phyloP scores from a whole-genome alignment of 1,284 basidiomycete species.

The Earliella scabrosa region DNA sequence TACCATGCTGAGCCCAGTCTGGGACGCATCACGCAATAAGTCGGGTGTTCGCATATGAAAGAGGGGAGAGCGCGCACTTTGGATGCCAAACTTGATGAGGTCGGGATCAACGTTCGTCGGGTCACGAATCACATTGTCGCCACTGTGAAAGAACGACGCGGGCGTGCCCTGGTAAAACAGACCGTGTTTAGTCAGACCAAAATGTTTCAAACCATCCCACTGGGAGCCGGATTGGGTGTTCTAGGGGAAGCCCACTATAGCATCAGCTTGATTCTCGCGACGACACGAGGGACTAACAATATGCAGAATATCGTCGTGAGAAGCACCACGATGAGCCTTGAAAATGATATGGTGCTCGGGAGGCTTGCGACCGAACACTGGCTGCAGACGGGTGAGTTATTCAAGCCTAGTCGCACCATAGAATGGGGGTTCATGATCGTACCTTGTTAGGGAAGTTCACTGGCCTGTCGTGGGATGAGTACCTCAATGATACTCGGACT shows the following conservation, averaged over 20 bases:
- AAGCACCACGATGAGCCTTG: conserved; percentile 32
- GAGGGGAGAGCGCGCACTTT: too few relatives aligned
- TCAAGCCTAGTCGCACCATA: neutral
- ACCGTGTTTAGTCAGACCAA: conserved; percentile 55
- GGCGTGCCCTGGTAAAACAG: conserved; percentile 70
- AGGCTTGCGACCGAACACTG: conserved; percentile 56
- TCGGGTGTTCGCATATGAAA: too few relatives aligned
- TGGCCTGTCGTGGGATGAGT: conserved; percentile 54
- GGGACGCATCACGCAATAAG: too few relatives aligned
- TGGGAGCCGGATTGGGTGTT: conserved; percentile 79
- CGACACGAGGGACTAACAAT: too few relatives aligned
- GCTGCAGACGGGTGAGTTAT: conserved; percentile 41
- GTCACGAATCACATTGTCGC: conserved; percentile 51
- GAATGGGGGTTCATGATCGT: neutral
- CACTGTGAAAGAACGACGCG: conserved; percentile 46
- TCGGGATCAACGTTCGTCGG: conserved; percentile 54
- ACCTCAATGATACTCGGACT: too few relatives aligned
- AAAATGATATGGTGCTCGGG: conserved; percentile 48
- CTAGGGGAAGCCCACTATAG: conserved; percentile 35
- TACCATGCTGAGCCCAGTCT: conserved; percentile 79
- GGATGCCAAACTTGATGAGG: conserved; percentile 62
- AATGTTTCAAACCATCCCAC: conserved; percentile 75
- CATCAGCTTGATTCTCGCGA: too few relatives aligned
- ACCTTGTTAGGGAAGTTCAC: conserved; percentile 71
- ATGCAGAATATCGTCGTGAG: conserved; percentile 64